Conservation (phyloP, 192 early-diverging fungal species). For the Podila minutissima region DNA sequence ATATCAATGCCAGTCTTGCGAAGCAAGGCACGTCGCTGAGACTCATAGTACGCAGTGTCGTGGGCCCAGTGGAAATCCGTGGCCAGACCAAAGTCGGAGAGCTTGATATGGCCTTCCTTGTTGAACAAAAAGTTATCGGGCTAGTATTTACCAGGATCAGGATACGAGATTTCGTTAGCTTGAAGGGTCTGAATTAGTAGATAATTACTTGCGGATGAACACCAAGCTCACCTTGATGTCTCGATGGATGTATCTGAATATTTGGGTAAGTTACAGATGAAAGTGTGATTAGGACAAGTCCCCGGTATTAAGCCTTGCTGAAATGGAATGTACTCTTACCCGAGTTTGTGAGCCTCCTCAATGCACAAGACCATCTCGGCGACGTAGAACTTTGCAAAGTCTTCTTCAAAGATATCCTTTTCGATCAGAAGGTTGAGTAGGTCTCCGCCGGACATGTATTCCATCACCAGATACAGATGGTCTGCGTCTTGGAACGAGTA, state of each 20-base stretch:
- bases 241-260: constrained; percentile 53
- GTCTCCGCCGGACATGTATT: constrained; percentile 96
- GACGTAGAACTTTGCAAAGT: constrained; percentile 85
- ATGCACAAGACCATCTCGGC: constrained; percentile 89
- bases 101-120: constrained; percentile 70
- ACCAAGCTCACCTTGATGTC: constrained; percentile 67
- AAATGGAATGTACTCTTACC: constrained; percentile 72
- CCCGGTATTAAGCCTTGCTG: neutral
- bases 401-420: constrained; percentile 81
- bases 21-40: constrained; percentile 61
- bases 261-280: neutral
- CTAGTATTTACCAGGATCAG: constrained; percentile 73
- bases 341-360: constrained; percentile 82
- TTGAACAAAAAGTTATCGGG: constrained; percentile 81
- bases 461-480: constrained; percentile 96
- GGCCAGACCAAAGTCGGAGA: constrained; percentile 78
- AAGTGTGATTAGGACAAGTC: neutral
- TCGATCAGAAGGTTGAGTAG: constrained; percentile 93
- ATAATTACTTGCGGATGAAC: no score
- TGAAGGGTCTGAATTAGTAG: neutral
- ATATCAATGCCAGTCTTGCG: constrained; percentile 58
- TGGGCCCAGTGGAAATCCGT: constrained; percentile 76
- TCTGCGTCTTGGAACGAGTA: constrained; percentile 93
- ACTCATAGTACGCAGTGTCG: constrained; percentile 69
- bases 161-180: constrained; percentile 25